Conservation (phyloP, 2,329 filamentous ascomycete genomes). For the Huntiella decipiens region DNA sequence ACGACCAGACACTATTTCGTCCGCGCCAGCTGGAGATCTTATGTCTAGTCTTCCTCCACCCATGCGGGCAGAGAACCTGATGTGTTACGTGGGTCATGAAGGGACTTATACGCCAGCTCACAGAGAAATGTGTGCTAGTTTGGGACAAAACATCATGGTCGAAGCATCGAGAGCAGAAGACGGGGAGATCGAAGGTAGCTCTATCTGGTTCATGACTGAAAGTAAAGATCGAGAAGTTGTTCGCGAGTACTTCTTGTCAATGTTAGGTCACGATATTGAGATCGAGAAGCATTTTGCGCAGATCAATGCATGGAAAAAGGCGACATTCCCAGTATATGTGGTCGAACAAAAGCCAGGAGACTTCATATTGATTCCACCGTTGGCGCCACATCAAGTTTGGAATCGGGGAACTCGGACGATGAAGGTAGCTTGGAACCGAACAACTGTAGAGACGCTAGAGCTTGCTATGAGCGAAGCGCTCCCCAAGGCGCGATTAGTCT, state of each 20-base stretch:
- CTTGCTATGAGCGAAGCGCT: constrained; percentile 73
- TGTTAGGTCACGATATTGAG: constrained; percentile 88
- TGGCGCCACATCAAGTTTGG: constrained; percentile 96
- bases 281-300: constrained; percentile 95
- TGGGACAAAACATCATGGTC: constrained; percentile 98
- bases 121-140: constrained; percentile 89
- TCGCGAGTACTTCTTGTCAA: constrained; percentile 82
- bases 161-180: constrained; percentile 54
- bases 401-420: constrained; percentile 89
- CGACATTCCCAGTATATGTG: constrained; percentile 80
- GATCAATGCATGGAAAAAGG: constrained; percentile 85
- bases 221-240: constrained; percentile 80
- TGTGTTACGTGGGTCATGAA: constrained; percentile 97
- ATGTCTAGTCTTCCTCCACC: constrained; percentile 79
- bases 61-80: constrained; percentile 89
- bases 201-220: constrained; percentile 98
- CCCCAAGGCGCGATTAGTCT: constrained; percentile 75
- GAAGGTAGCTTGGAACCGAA: constrained; percentile 97
- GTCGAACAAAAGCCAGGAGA: constrained; percentile 83
- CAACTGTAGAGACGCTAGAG: constrained; percentile 76
- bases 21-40: constrained; percentile 65
- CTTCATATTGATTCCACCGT: constrained; percentile 78
- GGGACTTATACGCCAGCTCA: constrained; percentile 92
- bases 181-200: constrained; percentile 69
- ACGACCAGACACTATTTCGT: constrained; percentile 32